phyloP scores from a whole-genome alignment of 768 basidiomycete species.

The Clavaria fumosa region DNA sequence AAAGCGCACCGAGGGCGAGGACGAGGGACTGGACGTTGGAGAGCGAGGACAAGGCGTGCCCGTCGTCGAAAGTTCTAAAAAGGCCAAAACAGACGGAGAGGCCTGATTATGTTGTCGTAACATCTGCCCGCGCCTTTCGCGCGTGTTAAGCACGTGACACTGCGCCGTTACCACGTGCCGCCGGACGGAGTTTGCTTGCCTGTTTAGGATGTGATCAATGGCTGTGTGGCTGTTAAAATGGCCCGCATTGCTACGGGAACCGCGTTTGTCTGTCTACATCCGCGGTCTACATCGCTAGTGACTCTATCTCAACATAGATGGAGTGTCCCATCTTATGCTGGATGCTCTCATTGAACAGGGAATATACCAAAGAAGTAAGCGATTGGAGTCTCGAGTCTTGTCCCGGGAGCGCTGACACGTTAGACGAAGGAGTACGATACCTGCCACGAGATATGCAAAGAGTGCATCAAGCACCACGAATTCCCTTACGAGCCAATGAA shows the following conservation, averaged over 20 bases:
- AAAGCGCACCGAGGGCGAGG: constrained; percentile 63
- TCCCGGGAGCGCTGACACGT: constrained; percentile 4
- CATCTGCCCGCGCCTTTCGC: too few species aligned
- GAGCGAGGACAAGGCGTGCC: constrained; percentile 45
- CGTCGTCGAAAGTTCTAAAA: constrained; percentile 27
- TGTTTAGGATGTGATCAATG: too few species aligned
- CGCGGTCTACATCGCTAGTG: too few species aligned
- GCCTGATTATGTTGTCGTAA: too few species aligned
- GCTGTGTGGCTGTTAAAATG: too few species aligned
- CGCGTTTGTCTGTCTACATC: too few species aligned
- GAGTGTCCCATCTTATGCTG: constrained; percentile 63
- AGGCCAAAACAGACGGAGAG: constrained; percentile 31
- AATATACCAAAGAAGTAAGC: constrained; percentile 49
- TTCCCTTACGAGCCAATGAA: constrained; percentile 39
- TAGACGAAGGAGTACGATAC: constrained; percentile 53
- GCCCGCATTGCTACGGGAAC: too few species aligned
- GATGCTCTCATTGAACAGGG: constrained; percentile 67
- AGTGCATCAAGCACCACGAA: constrained; percentile 43
- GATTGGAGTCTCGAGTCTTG: neutral
- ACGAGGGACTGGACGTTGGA: constrained; percentile 58
- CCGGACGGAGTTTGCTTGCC: too few species aligned
- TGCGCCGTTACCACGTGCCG: too few species aligned
- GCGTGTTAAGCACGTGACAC: too few species aligned
- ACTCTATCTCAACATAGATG: too few species aligned
- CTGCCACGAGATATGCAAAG: constrained; percentile 41